phyloP scores from a whole-genome alignment of 495 filamentous ascomycete genomes.

The Tuber brumale region DNA sequence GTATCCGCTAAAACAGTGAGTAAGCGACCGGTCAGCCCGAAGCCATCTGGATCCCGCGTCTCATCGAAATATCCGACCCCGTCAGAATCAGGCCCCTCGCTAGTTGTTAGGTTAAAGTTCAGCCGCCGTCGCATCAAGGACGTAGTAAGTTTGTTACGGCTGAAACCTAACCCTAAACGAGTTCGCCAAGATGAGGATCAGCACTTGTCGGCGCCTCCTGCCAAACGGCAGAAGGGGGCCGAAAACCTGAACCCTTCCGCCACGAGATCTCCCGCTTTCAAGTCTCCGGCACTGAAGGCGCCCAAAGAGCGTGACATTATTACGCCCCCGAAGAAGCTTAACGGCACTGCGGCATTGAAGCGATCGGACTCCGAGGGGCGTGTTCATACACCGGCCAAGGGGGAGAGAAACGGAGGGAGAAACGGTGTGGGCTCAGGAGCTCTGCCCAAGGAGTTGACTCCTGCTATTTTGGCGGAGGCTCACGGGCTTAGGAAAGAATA shows the following conservation, averaged over 20 bases:
- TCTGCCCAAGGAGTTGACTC: constrained; percentile 18
- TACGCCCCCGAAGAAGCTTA: constrained; percentile 41
- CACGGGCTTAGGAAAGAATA: constrained; percentile 27
- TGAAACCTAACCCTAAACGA: constrained; percentile 36
- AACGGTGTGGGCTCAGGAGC: constrained; percentile 6
- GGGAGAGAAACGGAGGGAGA: constrained; percentile 35
- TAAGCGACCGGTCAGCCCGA: constrained; percentile 40
- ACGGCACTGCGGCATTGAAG: constrained; percentile 31
- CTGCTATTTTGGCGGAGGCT: constrained; percentile 19
- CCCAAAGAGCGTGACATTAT: constrained; percentile 29
- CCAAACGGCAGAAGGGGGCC: constrained; percentile 33
- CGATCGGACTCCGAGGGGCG: constrained; percentile 31
- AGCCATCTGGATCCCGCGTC: constrained; percentile 29
- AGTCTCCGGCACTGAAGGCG: constrained; percentile 36
- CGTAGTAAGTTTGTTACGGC: constrained; percentile 29
- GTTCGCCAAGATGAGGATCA: constrained; percentile 35
- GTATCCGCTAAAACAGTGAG: constrained; percentile 35
- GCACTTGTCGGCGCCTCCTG: constrained; percentile 29
- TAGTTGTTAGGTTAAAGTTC: constrained; percentile 37
- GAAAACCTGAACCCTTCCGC: constrained; percentile 16
- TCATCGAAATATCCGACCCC: constrained; percentile 31
- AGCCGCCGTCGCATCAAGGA: constrained; percentile 26
- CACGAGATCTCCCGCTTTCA: constrained; percentile 37
- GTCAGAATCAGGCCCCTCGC: constrained; percentile 20
- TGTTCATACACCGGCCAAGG: constrained; percentile 31